Percentiles rank a stretch among this genome's conserved stretches.
These are phyloP conservation scores for Pelargonium fulgidum DNA, from an alignment of 441 rosid species.

Conservation along the genomic window DNA sequence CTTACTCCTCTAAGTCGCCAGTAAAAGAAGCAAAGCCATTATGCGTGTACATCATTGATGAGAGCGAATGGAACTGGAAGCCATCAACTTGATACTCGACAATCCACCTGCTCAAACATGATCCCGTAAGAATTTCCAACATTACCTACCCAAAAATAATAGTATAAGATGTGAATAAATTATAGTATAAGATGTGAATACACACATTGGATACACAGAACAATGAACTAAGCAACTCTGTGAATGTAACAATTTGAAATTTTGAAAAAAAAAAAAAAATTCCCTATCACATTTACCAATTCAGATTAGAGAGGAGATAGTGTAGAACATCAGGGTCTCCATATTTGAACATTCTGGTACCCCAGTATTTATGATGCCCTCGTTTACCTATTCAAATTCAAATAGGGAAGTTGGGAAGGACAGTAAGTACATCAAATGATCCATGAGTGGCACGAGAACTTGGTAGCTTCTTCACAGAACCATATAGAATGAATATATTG, in stretches of 20 bases:
- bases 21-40: constrained; percentile 89
- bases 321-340: constrained; percentile 86
- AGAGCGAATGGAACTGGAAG: constrained; percentile 89
- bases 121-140: constrained; percentile 28
- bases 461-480: background rate
- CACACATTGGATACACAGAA: background rate
- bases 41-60: constrained; percentile 89
- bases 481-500: background rate
- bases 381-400: constrained; percentile 58
- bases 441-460: background rate
- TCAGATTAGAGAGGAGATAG: constrained; percentile 81
- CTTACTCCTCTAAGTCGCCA: constrained; percentile 86
- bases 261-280: constrained; percentile 15
- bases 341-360: constrained; percentile 95
- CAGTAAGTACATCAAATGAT: constrained; percentile 1
- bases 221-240: background rate
- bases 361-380: constrained; percentile 95
- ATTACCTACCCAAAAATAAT: constrained; percentile 19
- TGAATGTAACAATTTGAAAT: background rate
- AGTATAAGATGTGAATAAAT: constrained; percentile 5
- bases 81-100: constrained; percentile 87
- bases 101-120: constrained; percentile 74
- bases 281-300: constrained; percentile 57
- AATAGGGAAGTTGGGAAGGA: constrained; percentile 11
- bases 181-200: constrained; percentile 4